Evolutionary conservation across 140 eudicot genomes (phyloP), one percentile per base, ranked within the genome.

Genomic region (Oenanthe javanica): DNA sequence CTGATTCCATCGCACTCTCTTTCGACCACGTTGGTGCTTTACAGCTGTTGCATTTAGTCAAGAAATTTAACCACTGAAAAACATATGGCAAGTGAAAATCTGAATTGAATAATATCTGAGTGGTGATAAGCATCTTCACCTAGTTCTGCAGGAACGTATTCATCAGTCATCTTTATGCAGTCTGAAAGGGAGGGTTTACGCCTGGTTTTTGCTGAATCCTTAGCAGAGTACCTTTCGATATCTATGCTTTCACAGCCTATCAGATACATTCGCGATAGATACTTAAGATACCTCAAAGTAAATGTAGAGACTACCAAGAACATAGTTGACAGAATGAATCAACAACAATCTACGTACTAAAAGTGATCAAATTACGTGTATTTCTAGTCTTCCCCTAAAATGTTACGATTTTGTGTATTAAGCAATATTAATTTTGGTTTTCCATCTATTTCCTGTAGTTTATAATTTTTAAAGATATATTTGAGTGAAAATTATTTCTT

Each of bases 1-100:
- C n/a, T 87, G 88, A 74, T 84, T 90, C 97, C 95, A 92, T 27
- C 85, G 84, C 23, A 88, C 85, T 87, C 85, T 88, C 84, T 87
- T 89, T 72, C 71, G 77, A 78, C 73, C 74, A 40, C 38, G 83
- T 82, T 73, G 86, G 80, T 85, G 86, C 40, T 36, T 36, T 36
- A 36, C 40, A 36, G 40, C 40, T 36, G 40, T 36, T 36, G 40
- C 40, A 36, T 36, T 36, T 36, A 36, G 40, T 36, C 40, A 36
- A 36, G 40, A 36, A 36, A 36, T 36, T 36, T 36, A 36, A 36
- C 40, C 40, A 36, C 40, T 36, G 40, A 36, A 36, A 36, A 36
- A 36, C 40, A 36, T 36, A 36, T 36, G 40, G 40, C 40, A 36
- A 36, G 2, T 36, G 40, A 36, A 36, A 36, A 36, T 36, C 40